Conservation (phyloP, 78 protist genomes). For the Tieghemostelium lacteum region DNA sequence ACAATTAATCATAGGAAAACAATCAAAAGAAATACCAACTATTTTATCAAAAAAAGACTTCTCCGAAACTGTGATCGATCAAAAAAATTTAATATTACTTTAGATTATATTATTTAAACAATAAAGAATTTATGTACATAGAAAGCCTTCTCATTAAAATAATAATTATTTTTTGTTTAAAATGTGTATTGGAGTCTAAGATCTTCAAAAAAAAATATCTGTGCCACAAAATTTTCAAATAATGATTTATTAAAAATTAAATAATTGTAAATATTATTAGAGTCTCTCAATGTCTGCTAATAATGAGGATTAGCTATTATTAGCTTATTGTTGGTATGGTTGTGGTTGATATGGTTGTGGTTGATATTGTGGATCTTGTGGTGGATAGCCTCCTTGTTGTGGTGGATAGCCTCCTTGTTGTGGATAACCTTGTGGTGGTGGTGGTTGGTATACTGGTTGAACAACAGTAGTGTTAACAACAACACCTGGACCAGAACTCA, state of each 20-base stretch:
- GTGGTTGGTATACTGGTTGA: too few species aligned
- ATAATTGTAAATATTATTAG: too few species aligned
- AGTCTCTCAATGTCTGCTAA: too few species aligned
- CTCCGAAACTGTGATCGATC: slow-evolving; percentile 23
- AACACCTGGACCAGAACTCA: background rate
- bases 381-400: slow-evolving; percentile 2
- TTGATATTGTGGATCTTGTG: background rate
- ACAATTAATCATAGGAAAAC: slow-evolving; percentile 25
- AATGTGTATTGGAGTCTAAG: too few species aligned
- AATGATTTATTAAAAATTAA: too few species aligned
- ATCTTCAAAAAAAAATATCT: too few species aligned
- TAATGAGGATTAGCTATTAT: too few species aligned
- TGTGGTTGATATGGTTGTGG: slow-evolving; percentile 1
- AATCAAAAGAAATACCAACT: slow-evolving; percentile 8
- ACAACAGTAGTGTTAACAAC: background rate
- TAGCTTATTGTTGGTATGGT: background rate
- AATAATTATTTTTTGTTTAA: too few species aligned
- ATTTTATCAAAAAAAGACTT: background rate
- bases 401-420: background rate
- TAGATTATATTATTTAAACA: background rate
- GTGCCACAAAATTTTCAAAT: too few species aligned
- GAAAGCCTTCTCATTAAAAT: too few species aligned
- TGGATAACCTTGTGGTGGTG: background rate
- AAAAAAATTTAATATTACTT: slow-evolving; percentile 55
- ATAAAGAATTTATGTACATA: too few species aligned